phyloP scores from a whole-genome alignment of 768 basidiomycete genomes.

The Punctularia strigosozonata region DNA sequence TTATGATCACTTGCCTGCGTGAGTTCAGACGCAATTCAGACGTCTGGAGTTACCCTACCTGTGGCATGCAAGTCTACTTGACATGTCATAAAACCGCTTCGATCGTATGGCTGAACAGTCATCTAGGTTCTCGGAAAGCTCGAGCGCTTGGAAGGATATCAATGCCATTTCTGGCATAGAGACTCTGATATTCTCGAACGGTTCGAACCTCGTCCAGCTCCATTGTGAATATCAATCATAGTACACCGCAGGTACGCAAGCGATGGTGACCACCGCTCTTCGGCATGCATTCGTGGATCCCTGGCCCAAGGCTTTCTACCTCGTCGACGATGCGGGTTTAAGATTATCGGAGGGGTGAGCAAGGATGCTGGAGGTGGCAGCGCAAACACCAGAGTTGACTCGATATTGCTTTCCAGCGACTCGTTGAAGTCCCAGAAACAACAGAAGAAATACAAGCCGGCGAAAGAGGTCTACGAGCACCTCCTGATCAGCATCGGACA shows the following conservation, averaged over 20 bases:
- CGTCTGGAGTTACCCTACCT: no score
- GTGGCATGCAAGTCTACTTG: no score
- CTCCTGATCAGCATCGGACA: slow-evolving; percentile 9
- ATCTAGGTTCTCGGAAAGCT: slow-evolving; percentile 14
- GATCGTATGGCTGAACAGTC: background rate
- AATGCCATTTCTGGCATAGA: slow-evolving; percentile 6
- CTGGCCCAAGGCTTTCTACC: background rate
- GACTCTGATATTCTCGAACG: slow-evolving; percentile 17
- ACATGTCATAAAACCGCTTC: background rate
- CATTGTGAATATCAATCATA: background rate
- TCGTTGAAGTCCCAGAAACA: slow-evolving; percentile 4
- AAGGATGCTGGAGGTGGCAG: no score
- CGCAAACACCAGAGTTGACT: background rate
- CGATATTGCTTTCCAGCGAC: background rate
- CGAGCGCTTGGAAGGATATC: slow-evolving; percentile 9
- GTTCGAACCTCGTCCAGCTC: slow-evolving; percentile 6
- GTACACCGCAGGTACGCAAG: slow-evolving; percentile 3
- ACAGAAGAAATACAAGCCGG: slow-evolving; percentile 16
- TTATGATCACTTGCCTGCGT: slow-evolving; percentile 13
- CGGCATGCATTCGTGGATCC: background rate
- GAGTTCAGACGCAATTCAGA: background rate
- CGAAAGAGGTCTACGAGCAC: slow-evolving; percentile 13
- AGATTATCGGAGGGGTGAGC: no score
- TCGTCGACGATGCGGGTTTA: no score
- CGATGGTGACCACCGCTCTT: slow-evolving; percentile 14